Conservation (phyloP, 805 yeast genomes). For the Ascoidea rubescens region DNA sequence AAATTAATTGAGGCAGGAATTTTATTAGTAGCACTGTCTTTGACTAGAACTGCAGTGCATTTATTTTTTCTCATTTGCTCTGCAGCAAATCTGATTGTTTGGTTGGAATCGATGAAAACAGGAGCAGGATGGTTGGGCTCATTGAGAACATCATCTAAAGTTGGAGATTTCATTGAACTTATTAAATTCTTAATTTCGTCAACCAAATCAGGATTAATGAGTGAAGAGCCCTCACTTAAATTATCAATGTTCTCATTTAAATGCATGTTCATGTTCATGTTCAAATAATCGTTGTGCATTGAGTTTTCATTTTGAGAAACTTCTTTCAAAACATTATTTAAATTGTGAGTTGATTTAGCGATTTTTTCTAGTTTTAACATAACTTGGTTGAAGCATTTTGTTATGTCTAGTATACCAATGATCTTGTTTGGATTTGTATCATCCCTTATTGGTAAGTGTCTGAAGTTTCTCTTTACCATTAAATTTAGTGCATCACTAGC, state of each 20-base stretch:
- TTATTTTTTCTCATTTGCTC: conserved; percentile 23
- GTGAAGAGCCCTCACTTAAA: neutral
- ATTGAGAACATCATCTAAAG: conserved; percentile 17
- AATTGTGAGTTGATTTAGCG: conserved; percentile 22
- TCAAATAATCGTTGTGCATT: too few relatives aligned
- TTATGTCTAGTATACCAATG: conserved; percentile 30
- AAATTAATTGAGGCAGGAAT: neutral
- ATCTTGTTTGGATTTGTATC: conserved; percentile 18
- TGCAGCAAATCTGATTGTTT: conserved; percentile 25
- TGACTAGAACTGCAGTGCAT: conserved; percentile 27
- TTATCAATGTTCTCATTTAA: conserved; percentile 5
- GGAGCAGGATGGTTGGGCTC: conserved; percentile 19
- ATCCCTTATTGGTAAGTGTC: conserved; percentile 29
- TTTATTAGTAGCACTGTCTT: conserved; percentile 17
- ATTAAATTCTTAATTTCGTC: conserved; percentile 24
- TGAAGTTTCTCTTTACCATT: conserved; percentile 27
- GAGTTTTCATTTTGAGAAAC: conserved; percentile 7
- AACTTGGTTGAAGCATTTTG: conserved; percentile 32
- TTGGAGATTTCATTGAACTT: conserved; percentile 28
- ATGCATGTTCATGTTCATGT: conserved; percentile 11
- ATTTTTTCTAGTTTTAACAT: conserved; percentile 28
- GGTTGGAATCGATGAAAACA: conserved; percentile 21
- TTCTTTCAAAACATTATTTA: conserved; percentile 16
- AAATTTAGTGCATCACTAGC: conserved; percentile 27
- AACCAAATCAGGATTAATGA: conserved; percentile 3